phyloP scores from a whole-genome alignment of 1,284 basidiomycete species.

The Pascua sp. region DNA sequence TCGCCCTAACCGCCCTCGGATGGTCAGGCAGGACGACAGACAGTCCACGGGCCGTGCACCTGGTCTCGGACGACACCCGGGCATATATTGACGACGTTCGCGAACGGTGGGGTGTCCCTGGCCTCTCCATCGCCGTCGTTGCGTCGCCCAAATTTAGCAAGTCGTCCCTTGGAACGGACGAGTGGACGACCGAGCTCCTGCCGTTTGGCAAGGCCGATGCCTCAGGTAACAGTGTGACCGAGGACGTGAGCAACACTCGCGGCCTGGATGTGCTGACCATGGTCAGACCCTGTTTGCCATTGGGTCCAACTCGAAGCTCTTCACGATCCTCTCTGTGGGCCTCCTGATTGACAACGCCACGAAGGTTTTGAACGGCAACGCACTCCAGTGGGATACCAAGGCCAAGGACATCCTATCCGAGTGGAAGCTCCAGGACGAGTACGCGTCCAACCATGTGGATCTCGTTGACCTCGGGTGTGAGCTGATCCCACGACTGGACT shows the following conservation, averaged over 20 bases:
- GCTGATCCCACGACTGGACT: constrained; percentile 3
- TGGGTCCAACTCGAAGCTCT: constrained; percentile 55
- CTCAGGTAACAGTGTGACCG: not conserved
- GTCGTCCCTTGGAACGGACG: not conserved
- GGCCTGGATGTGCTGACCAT: no score
- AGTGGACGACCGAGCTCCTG: not conserved
- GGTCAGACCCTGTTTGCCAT: constrained; percentile 51
- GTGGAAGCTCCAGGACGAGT: constrained; percentile 50
- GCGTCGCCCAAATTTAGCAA: not conserved
- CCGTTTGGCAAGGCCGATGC: not conserved
- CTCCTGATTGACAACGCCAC: constrained; percentile 51
- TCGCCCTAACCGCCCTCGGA: no score
- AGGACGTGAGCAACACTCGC: not conserved
- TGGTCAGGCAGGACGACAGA: no score
- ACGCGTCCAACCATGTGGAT: constrained; percentile 45
- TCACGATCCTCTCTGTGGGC: constrained; percentile 49
- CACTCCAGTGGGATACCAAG: constrained; percentile 50
- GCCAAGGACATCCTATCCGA: constrained; percentile 49
- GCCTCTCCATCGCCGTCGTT: not conserved
- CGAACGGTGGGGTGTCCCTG: not conserved
- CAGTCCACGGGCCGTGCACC: not conserved
- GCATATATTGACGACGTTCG: not conserved
- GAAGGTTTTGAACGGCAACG: constrained; percentile 35
- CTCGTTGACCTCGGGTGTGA: constrained; percentile 49
- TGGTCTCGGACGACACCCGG: not conserved